These are phyloP conservation scores for Penicillium sp. DNA, from an alignment of 2,329 filamentous ascomycete species.

Conservation along the genomic window DNA sequence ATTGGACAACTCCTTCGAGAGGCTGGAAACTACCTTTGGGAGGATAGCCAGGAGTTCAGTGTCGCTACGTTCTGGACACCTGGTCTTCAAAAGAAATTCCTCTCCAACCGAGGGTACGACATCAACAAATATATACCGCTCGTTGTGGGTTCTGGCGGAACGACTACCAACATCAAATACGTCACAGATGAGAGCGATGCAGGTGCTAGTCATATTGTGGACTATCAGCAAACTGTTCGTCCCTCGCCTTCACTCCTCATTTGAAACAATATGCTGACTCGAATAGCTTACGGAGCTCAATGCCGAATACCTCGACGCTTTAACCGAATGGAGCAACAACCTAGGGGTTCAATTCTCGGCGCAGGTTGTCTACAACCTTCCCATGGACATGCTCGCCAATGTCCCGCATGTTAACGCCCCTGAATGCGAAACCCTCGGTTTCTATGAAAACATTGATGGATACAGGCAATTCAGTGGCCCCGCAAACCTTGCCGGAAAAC, in stretches of 20 bases:
- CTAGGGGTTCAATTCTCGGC: constrained; percentile 39
- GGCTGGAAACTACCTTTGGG: constrained; percentile 37
- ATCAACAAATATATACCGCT: constrained; percentile 18
- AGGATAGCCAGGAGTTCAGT: constrained; percentile 33
- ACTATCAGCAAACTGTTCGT: constrained; percentile 2
- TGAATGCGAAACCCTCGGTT: constrained; percentile 44
- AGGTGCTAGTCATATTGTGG: not conserved
- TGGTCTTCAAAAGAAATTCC: constrained; percentile 30
- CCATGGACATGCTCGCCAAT: constrained; percentile 44
- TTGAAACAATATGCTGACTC: not conserved
- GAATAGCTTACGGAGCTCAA: not conserved
- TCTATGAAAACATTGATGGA: constrained; percentile 38
- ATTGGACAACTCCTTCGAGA: constrained; percentile 30
- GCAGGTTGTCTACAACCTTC: constrained; percentile 45
- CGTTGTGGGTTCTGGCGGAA: not conserved
- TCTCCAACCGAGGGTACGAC: constrained; percentile 33
- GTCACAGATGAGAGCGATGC: not conserved
- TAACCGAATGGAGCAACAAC: constrained; percentile 34
- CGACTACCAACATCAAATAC: not conserved
- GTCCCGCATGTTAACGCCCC: constrained; percentile 42
- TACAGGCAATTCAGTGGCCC: constrained; percentile 44
- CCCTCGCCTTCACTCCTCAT: not conserved
- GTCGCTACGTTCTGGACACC: constrained; percentile 41
- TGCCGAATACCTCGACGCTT: constrained; percentile 28
- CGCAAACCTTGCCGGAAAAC: constrained; percentile 40